Conservation (phyloP, 2,329 filamentous ascomycete species). For the Herpomyces periplanetae region DNA sequence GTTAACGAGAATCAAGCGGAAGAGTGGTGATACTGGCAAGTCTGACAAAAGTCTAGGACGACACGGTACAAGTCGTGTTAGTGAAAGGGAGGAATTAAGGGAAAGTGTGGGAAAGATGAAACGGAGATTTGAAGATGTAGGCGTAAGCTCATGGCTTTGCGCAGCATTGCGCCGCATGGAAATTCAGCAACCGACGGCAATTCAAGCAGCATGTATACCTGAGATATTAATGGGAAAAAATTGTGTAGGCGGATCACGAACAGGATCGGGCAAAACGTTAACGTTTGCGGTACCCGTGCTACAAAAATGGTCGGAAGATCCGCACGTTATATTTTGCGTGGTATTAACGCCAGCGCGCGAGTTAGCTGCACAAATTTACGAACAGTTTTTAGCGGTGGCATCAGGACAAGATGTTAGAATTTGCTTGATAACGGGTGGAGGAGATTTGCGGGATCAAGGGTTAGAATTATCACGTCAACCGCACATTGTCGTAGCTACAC, state of each 20-base stretch:
- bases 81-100: no score
- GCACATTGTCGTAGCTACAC: slow-evolving; percentile 75
- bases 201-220: slow-evolving; percentile 71
- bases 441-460: slow-evolving; percentile 68
- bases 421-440: slow-evolving; percentile 57
- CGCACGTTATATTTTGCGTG: slow-evolving; percentile 55
- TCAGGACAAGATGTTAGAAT: slow-evolving; percentile 55
- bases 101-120: no score
- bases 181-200: slow-evolving; percentile 55
- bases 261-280: slow-evolving; percentile 85
- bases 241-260: slow-evolving; percentile 74
- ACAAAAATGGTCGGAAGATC: slow-evolving; percentile 71
- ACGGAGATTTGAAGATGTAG: slow-evolving; percentile 31
- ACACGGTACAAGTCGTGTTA: no score
- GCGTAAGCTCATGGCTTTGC: slow-evolving; percentile 53
- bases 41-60: no score
- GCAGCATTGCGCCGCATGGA: slow-evolving; percentile 34
- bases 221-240: slow-evolving; percentile 65
- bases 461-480: slow-evolving; percentile 42
- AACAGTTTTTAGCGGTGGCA: slow-evolving; percentile 77
- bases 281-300: slow-evolving; percentile 80
- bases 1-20: no score
- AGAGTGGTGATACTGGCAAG: no score
- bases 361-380: slow-evolving; percentile 72
- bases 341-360: slow-evolving; percentile 67